phyloP scores from a whole-genome alignment of 192 early-diverging fungal genomes.

The Coemansia sp. region DNA sequence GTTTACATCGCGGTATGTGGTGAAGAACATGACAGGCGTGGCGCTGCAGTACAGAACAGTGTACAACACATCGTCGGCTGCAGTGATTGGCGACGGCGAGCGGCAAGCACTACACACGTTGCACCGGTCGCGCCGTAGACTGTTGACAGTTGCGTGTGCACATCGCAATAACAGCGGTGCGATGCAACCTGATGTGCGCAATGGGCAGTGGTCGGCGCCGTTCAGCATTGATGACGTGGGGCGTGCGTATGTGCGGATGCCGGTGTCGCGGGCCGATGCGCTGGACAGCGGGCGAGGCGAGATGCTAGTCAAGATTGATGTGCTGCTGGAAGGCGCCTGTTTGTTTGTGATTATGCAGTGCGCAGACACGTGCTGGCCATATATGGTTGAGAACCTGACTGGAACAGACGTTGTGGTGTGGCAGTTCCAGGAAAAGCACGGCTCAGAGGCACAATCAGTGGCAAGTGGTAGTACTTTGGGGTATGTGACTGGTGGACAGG shows the following conservation, averaged over 20 bases:
- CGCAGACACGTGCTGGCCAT: conserved; percentile 82
- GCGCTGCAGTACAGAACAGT: conserved; percentile 74
- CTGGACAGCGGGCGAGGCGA: conserved; percentile 16
- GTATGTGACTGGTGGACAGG: background rate
- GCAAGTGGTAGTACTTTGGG: background rate
- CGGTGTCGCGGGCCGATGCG: conserved; percentile 51
- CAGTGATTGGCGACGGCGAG: conserved; percentile 55
- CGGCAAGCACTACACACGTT: conserved; percentile 70
- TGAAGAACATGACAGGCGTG: conserved; percentile 77
- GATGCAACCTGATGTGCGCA: conserved; percentile 12
- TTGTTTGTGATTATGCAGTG: conserved; percentile 82
- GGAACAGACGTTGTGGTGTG: conserved; percentile 67
- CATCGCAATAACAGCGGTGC: conserved; percentile 12
- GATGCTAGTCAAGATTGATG: conserved; percentile 73
- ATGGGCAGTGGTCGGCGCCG: conserved; percentile 79
- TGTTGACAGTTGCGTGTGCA: conserved; percentile 69
- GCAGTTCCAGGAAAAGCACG: conserved; percentile 56
- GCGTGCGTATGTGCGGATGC: conserved; percentile 74
- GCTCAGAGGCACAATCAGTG: background rate
- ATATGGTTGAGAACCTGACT: conserved; percentile 64
- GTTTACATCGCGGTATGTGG: conserved; percentile 84
- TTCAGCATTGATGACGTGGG: conserved; percentile 89
- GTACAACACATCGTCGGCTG: conserved; percentile 55
- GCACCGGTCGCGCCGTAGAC: conserved; percentile 60
- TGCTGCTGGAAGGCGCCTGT: conserved; percentile 86